Base-by-base conservation (phyloP, 2,329 filamentous ascomycete genomes). In the Cladosporium colombiae region DNA sequence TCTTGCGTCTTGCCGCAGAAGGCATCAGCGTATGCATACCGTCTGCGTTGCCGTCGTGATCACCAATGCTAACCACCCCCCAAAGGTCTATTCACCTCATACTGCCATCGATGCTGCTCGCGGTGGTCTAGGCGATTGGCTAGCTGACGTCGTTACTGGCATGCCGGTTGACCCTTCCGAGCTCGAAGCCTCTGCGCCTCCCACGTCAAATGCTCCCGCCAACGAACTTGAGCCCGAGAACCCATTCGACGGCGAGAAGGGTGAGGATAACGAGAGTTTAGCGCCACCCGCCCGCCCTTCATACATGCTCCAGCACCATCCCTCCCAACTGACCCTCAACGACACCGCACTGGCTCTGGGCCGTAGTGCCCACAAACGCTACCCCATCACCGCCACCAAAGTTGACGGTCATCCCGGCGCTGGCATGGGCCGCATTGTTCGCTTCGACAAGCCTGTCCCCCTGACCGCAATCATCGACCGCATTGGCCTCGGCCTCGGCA, bases 91-190 rank as follows among this genome's bases (percentile, higher is more conserved):
- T 82, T 93, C 90, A 70, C 95, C 95, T 0, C 95, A 99, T 80
- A 99, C 95, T 0, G 94, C 95, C 16, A 88, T 98, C 52, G 95
- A 99, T 78, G 92, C 92, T 46, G 91, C 91, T 0, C 87, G 88
- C 0, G 87, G 89, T 21, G 95, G 95, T 4, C 86, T 99, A 71
- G 96, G 93, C 75, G 92, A 96, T 77, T 99, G 94, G 94, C 88
- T 99, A 11, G 92, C 92, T 67, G 91, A 96, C 74, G 89, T 96
- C 58, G 87, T 97, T 23, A 88, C 89, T 2, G 88, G 87, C 35
- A 83, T 81, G 37, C 78, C 77, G 13, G 76, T 75, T 35, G 69
- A 68, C 16, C 65, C 71, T 1, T 65, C 71, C n/a, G 65, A 70
- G 29, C 66, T 69, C 37, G 66, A 67, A 35, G 62, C 50, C 29